Conservation (phyloP, 495 filamentous ascomycete species). For the Polyplosphaeria fusca region DNA sequence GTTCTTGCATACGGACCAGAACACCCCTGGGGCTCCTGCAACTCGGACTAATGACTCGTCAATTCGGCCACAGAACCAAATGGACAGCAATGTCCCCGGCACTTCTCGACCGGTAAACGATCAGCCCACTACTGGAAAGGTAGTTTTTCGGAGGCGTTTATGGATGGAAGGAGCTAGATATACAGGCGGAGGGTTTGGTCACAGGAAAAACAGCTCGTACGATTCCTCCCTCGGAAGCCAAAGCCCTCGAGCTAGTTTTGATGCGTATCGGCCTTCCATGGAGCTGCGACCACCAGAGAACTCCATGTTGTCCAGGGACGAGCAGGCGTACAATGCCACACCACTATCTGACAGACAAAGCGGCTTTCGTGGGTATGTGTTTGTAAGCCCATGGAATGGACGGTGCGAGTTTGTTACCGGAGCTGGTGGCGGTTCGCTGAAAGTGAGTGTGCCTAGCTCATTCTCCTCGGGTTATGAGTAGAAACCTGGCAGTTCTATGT, state of each 20-base stretch:
- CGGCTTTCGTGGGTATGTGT: slow-evolving; percentile 54
- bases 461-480: not conserved
- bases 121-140: not conserved
- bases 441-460: slow-evolving; percentile 34
- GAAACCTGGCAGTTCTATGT: not conserved
- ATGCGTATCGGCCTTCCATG: slow-evolving; percentile 1
- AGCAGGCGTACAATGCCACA: slow-evolving; percentile 15
- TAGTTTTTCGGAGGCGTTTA: slow-evolving; percentile 35
- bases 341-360: slow-evolving; percentile 18
- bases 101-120: not conserved
- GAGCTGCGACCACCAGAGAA: not conserved
- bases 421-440: slow-evolving; percentile 67
- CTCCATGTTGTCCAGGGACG: slow-evolving; percentile 8
- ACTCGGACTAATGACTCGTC: slow-evolving; percentile 10
- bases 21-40: slow-evolving; percentile 1
- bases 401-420: slow-evolving; percentile 78
- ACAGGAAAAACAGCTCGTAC: slow-evolving; percentile 21
- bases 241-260: slow-evolving; percentile 7
- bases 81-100: not conserved
- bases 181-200: slow-evolving; percentile 20
- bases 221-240: slow-evolving; percentile 12
- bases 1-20: slow-evolving; percentile 42
- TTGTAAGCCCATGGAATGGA: slow-evolving; percentile 81
- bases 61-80: slow-evolving; percentile 10
- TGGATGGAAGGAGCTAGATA: slow-evolving; percentile 41